Conservation (phyloP, 2,329 filamentous ascomycete species). For the Fusarium sp. region DNA sequence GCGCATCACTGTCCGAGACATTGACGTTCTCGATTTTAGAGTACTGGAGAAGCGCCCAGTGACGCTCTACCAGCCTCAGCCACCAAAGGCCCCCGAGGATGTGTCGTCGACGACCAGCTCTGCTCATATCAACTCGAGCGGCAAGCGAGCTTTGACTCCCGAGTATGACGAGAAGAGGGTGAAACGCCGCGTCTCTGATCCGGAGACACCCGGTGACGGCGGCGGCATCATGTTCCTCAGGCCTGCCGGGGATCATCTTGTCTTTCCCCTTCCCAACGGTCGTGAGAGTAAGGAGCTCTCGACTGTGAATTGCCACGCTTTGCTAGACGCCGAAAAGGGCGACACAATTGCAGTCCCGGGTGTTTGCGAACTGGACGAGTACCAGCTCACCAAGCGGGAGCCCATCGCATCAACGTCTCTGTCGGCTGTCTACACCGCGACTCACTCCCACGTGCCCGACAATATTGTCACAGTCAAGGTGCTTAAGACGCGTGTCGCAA, state of each 20-base stretch:
- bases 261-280: constrained; percentile 60
- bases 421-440: constrained; percentile 64
- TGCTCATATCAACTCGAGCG: constrained; percentile 54
- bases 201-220: constrained; percentile 49
- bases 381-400: constrained; percentile 63
- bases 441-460: constrained; percentile 61
- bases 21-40: constrained; percentile 64
- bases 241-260: constrained; percentile 58
- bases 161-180: constrained; percentile 57
- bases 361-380: constrained; percentile 60
- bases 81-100: constrained; percentile 42
- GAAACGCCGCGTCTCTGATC: constrained; percentile 52
- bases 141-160: constrained; percentile 59
- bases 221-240: constrained; percentile 64
- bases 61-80: constrained; percentile 48
- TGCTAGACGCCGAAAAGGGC: constrained; percentile 59
- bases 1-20: constrained; percentile 60
- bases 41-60: constrained; percentile 64
- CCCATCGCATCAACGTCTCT: constrained; percentile 63
- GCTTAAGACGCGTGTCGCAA: constrained; percentile 60
- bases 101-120: constrained; percentile 45
- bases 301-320: constrained; percentile 56
- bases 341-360: constrained; percentile 60
- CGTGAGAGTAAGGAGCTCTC: constrained; percentile 58
- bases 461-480: constrained; percentile 67